Percentiles rank a stretch among this genome's conserved stretches.
phyloP scores from a whole-genome alignment of 768 basidiomycete genomes.

The Tylopilus sp. region DNA sequence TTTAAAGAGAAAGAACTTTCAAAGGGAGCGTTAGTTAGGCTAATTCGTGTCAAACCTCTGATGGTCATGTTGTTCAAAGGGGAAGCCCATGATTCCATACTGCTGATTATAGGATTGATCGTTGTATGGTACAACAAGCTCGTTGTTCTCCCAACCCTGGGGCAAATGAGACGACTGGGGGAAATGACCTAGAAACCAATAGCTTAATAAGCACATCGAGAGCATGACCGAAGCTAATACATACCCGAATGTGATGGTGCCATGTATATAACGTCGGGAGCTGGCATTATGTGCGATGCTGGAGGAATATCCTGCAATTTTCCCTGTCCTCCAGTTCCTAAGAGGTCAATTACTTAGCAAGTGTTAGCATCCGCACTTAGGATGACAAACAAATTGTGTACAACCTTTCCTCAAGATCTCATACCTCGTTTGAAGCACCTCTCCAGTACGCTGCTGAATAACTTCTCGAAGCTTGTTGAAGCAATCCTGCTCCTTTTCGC shows the following conservation, averaged over 20 bases:
- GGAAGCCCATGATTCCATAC: too few species aligned
- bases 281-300: neutral
- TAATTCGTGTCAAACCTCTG: too few species aligned
- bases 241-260: neutral
- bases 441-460: conserved; percentile 19
- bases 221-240: neutral
- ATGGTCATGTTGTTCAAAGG: too few species aligned
- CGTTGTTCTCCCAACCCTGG: too few species aligned
- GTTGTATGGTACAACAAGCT: too few species aligned
- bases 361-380: neutral
- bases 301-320: neutral
- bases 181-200: too few species aligned
- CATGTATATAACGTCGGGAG: neutral
- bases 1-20: too few species aligned
- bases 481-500: conserved; percentile 19
- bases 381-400: neutral
- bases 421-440: conserved; percentile 15
- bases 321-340: neutral
- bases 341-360: conserved; percentile 5
- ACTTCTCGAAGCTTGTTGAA: conserved; percentile 11
- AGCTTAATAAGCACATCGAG: too few species aligned
- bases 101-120: too few species aligned
- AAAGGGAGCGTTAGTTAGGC: too few species aligned
- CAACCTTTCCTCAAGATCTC: conserved; percentile 25
- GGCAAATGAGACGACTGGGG: too few species aligned